Conservation (phyloP, 768 basidiomycete genomes). For the Kwoniella sp. region DNA sequence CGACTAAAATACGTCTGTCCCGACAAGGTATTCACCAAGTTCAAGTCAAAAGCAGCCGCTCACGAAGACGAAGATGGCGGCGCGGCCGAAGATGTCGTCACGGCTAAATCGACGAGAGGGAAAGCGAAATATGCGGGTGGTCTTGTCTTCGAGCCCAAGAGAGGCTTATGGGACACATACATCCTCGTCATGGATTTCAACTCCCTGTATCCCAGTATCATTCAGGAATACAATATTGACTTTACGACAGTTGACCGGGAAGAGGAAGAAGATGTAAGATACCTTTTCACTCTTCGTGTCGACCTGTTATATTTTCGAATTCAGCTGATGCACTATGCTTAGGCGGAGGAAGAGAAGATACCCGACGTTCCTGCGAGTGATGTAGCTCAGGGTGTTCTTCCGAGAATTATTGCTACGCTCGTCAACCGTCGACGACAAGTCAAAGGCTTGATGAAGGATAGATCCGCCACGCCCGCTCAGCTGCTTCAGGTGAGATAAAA, state of each 20-base stretch:
- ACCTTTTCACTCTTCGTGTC: background rate
- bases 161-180: slow-evolving; percentile 93
- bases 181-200: slow-evolving; percentile 99
- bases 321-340: slow-evolving; percentile 20
- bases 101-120: slow-evolving; percentile 64
- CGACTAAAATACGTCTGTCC: slow-evolving; percentile 93
- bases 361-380: slow-evolving; percentile 80
- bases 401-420: slow-evolving; percentile 93
- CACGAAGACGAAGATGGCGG: slow-evolving; percentile 59
- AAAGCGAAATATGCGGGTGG: slow-evolving; percentile 98
- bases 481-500: slow-evolving; percentile 76
- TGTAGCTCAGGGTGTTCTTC: slow-evolving; percentile 82
- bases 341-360: slow-evolving; percentile 77
- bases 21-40: slow-evolving; percentile 87
- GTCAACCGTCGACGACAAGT: slow-evolving; percentile 87
- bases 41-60: slow-evolving; percentile 60
- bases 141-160: slow-evolving; percentile 93
- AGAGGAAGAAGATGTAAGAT: slow-evolving; percentile 62
- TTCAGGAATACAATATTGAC: slow-evolving; percentile 99
- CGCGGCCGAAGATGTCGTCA: slow-evolving; percentile 63
- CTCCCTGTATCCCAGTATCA: slow-evolving; percentile 97
- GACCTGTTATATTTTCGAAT: background rate
- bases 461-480: slow-evolving; percentile 67
- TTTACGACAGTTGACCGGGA: slow-evolving; percentile 89
- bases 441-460: slow-evolving; percentile 93